Base-by-base conservation (phyloP, 106 monocot genomes). In the Apostasia shenzhenica region DNA sequence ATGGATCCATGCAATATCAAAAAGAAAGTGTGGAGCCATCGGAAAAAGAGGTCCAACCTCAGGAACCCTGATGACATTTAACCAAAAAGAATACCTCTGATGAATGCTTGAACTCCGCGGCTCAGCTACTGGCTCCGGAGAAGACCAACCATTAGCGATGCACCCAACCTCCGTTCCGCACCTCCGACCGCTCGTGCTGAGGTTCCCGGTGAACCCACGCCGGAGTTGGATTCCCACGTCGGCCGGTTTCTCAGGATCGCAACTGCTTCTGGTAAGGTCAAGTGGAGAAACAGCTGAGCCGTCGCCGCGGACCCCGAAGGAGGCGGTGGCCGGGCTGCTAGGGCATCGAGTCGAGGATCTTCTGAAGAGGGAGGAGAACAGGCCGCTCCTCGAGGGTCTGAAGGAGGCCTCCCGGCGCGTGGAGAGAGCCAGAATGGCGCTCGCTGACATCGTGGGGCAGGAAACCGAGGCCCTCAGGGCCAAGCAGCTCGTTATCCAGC, bases 311-410 rank as follows among this genome's bases (percentile, higher is more conserved):
- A 9, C 7, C 59, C 6, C 62, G 45, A 48, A 56, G 47, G 72
- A 71, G 8, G 50, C 14, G 68, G 37, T 83, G 51, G 41, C 66
- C 8, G 78, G 76, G 3, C 55, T 81, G 49, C 76, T 90, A 46
- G 90, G 85, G 57, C 78, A 72, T 41, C 74, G 71, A 73, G 88
- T 95, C 63, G 95, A 94, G 41, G 91, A 78, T 66, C 83, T 91
- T 3, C 75, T 94, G 55, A 69, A 8, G 70, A 71, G 77, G 67
- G 86, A 91, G 66, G 91, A 95, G 78, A 91, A 95, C 77, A 67
- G 74, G 10, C 48, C 50, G 5, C 81, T 91, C 3, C 66, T 95
- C 10, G 73, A 92, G 7, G 80, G 84, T 40, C 72, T 95, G 5
- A 74, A 92, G 50, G 80, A 77, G 53, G 91, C 91, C 38, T 76